Conservation (phyloP, 768 basidiomycete genomes). For the Termitomyces sp. region DNA sequence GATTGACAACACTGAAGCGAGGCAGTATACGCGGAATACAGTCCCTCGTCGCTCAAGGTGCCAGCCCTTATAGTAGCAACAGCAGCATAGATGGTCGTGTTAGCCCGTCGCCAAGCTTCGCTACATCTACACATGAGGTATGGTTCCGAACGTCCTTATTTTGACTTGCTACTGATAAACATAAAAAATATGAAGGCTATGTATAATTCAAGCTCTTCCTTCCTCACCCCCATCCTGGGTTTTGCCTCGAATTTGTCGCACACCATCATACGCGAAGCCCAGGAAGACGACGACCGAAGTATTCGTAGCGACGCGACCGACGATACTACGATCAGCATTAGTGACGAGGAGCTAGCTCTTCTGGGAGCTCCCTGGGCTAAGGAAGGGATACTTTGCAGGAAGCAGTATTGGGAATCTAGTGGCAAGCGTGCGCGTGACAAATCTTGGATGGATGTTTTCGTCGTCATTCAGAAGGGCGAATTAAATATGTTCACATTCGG, state of each 20-base stretch:
- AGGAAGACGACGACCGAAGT: constrained; percentile 83
- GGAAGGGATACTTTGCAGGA: constrained; percentile 92
- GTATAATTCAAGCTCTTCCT: constrained; percentile 60
- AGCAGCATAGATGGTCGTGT: constrained; percentile 81
- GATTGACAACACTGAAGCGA: constrained; percentile 75
- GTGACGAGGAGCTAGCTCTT: constrained; percentile 92
- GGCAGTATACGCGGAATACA: constrained; percentile 88
- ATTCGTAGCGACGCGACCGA: constrained; percentile 55
- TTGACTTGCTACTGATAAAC: not conserved
- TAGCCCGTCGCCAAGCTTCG: constrained; percentile 94
- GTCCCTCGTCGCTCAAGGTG: constrained; percentile 58
- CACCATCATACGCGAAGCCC: constrained; percentile 92
- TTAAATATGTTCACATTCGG: constrained; percentile 96
- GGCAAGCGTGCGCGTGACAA: constrained; percentile 86
- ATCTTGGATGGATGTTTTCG: constrained; percentile 90
- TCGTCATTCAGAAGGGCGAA: constrained; percentile 93
- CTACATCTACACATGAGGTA: constrained; percentile 84
- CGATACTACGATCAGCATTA: constrained; percentile 78
- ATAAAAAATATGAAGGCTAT: constrained; percentile 31
- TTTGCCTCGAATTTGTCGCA: constrained; percentile 95
- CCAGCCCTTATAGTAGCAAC: constrained; percentile 80
- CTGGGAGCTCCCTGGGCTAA: constrained; percentile 99
- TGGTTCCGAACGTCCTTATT: constrained; percentile 7
- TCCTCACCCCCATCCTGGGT: constrained; percentile 83
- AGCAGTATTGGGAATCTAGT: constrained; percentile 87